Percentiles rank a stretch among this genome's conserved stretches.
phyloP scores from a whole-genome alignment of 2,329 filamentous ascomycete species.

The Hypoxylon sp. region DNA sequence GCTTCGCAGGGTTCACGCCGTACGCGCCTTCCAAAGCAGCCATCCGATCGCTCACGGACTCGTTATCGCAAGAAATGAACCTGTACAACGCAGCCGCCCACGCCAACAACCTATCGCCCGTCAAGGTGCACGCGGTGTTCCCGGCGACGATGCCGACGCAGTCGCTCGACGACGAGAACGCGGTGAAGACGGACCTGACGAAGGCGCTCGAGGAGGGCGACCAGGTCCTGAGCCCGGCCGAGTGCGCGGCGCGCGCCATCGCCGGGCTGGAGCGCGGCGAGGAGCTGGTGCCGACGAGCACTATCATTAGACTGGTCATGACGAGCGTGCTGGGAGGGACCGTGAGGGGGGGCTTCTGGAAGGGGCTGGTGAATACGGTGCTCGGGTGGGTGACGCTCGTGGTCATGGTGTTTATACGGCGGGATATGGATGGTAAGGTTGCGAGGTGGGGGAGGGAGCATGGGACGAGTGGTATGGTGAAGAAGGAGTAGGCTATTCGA shows the following conservation, averaged over 20 bases:
- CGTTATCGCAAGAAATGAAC: conserved; percentile 69
- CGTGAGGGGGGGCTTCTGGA: conserved; percentile 48
- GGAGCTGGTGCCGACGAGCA: conserved; percentile 71
- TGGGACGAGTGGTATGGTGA: conserved; percentile 41
- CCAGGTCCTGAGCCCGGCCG: conserved; percentile 60
- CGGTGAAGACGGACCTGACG: conserved; percentile 54
- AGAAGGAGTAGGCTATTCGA: conserved; percentile 1
- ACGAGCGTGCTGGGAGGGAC: conserved; percentile 53
- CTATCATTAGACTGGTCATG: conserved; percentile 69
- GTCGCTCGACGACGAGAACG: conserved; percentile 57
- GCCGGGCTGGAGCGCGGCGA: conserved; percentile 71
- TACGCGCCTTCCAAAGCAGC: conserved; percentile 76
- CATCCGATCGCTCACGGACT: conserved; percentile 73
- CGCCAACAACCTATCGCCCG: conserved; percentile 38
- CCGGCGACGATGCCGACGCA: conserved; percentile 73
- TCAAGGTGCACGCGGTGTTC: conserved; percentile 73
- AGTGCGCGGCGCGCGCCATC: conserved; percentile 70
- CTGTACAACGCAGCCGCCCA: conserved; percentile 50
- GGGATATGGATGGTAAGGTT: conserved; percentile 55
- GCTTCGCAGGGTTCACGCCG: conserved; percentile 72
- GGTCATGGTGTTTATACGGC: conserved; percentile 54
- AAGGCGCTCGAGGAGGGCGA: conserved; percentile 54
- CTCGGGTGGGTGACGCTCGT: conserved; percentile 52
- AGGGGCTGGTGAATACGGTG: conserved; percentile 50
- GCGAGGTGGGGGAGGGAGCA: conserved; percentile 50